Base-by-base conservation (phyloP, 1,284 basidiomycete species). In the Pholiota adiposa region DNA sequence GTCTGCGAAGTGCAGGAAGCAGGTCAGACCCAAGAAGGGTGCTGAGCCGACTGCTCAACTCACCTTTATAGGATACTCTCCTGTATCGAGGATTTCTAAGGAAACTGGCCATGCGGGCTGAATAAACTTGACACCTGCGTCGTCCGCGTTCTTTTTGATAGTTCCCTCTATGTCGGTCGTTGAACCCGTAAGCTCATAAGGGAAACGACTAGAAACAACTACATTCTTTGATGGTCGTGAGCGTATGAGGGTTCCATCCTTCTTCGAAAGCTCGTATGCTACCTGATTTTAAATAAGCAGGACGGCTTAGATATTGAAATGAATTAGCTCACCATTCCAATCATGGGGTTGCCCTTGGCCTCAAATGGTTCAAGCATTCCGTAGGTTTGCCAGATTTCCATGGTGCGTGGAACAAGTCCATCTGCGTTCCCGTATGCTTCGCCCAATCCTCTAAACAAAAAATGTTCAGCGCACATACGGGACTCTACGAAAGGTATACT, bases 401-500 rank as follows among this genome's bases (percentile, higher is more conserved):
- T 49, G 2, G 69, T 72, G 12, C 71, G 67, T 3, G 72, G 69
- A 57, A 72, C 70, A 23, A 74, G 66, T 6, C 73, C 73, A 61
- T 74, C 73, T 18, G 73, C 73, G 43, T 71, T 69, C n/a, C 73
- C 72, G 36, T 56, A 51, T 46, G 51, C 34, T 53, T 55, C 50
- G 12, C 59, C 50, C 8, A 33, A 16, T 7, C 29, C 44, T 49
- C 51, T 57, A 41, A 41, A 18, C 11, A 34, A 50, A 38, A 11
- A 25, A 25, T 1, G 44, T 12, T 25, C 4, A 21, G 12, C 9
- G n/a, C 6, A 7, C 0, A 31, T 27, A 31, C 16, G 4, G 2
- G 14, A 31, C 12, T 46, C 11, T 14, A 12, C 6, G 12, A 18
- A 23, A 23, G 2, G 7, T 16, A 21, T 19, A 25, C 60, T 33